Evolutionary conservation across 805 yeast genomes (phyloP), one percentile per base, ranked within the genome.

Genomic region (Candida silvatica): DNA sequence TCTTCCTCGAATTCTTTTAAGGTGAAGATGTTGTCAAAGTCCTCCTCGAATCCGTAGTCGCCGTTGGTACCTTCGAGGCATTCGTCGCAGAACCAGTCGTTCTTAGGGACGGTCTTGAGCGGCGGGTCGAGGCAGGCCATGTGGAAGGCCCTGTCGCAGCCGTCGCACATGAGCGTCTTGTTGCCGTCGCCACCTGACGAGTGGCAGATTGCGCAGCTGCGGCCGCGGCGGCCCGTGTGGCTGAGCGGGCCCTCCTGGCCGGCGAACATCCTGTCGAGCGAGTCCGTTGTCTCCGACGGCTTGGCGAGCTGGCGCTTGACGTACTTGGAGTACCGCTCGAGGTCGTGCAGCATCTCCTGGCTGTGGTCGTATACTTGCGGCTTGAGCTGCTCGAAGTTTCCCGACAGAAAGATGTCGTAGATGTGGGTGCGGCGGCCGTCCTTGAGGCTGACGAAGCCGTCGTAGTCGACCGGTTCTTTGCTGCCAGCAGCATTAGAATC

Each of bases 41-140:
- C 65, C 43, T 82, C 92, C 43, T 81, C 88, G 54, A 90, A 88
- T 1, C 94, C 95, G 49, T 85, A 88, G 43, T 77, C 87, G 1
- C 92, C 90, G 27, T 84, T 80, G 1, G 59, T 52, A 0, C 95
- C 95, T 11, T 81, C 65, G n/a, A 88, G 61, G 56, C 97, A 88
- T 37, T 70, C 71, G 33, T 80, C 80, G 54, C 97, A 88, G 49
- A 69, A 79, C 95, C 95, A 88, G 14, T 65, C 69, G 8, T 71
- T 72, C 18, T 62, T 51, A 0, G 88, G 87, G 2, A 78, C 59
- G 3, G 48, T 47, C 1, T 56, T 49, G 17, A 80, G 44, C 2
- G 76, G 76, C 3, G 80, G 80, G 11, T 56, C 58, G n/a, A 86
- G 59, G 50, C 95, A 86, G 27, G 61, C 58, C 57, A 66, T 63